Conservation (phyloP, 23 red algal species). For the Pyropia yezoensis region DNA sequence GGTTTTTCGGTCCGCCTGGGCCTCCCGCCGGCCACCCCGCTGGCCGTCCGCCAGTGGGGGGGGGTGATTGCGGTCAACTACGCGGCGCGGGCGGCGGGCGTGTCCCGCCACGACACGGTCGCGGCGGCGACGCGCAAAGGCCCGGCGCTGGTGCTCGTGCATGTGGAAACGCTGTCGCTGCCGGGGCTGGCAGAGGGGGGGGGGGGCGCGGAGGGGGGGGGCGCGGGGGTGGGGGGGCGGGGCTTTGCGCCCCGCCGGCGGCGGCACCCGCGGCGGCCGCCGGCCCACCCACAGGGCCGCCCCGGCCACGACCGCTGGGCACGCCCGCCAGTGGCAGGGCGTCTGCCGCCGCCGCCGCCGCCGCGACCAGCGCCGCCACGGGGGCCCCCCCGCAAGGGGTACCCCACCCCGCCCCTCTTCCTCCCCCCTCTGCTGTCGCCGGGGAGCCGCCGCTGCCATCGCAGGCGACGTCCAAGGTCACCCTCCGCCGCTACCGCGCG, state of each 20-base stretch:
- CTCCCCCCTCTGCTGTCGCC: too few relatives aligned
- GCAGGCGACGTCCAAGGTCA: slow-evolving; percentile 48
- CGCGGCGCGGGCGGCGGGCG: slow-evolving; percentile 61
- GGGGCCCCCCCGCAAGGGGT: too few relatives aligned
- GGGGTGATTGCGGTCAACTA: slow-evolving; percentile 89
- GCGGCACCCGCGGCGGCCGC: neutral
- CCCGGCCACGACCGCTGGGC: too few relatives aligned
- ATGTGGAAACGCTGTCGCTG: slow-evolving; percentile 72
- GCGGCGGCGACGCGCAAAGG: slow-evolving; percentile 18
- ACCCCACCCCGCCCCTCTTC: too few relatives aligned
- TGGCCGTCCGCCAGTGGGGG: slow-evolving; percentile 85
- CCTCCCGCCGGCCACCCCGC: slow-evolving; percentile 33
- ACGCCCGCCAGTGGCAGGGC: too few relatives aligned
- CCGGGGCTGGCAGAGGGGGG: too few relatives aligned
- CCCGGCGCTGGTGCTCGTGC: slow-evolving; percentile 43
- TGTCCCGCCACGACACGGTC: slow-evolving; percentile 38
- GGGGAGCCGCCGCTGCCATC: too few relatives aligned
- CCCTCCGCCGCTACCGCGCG: slow-evolving; percentile 67
- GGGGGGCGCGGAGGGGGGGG: too few relatives aligned
- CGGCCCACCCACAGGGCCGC: too few relatives aligned
- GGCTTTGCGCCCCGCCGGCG: too few relatives aligned
- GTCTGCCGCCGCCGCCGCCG: neutral
- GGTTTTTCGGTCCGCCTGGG: slow-evolving; percentile 54
- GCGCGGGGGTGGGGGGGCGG: neutral
- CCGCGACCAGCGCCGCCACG: neutral